A percentile compares a stretch with the other conserved stretches of the same genome.
Evolutionary conservation across 345 rosid species (phyloP).

Genomic region (Eucalyptus melliodora): DNA sequence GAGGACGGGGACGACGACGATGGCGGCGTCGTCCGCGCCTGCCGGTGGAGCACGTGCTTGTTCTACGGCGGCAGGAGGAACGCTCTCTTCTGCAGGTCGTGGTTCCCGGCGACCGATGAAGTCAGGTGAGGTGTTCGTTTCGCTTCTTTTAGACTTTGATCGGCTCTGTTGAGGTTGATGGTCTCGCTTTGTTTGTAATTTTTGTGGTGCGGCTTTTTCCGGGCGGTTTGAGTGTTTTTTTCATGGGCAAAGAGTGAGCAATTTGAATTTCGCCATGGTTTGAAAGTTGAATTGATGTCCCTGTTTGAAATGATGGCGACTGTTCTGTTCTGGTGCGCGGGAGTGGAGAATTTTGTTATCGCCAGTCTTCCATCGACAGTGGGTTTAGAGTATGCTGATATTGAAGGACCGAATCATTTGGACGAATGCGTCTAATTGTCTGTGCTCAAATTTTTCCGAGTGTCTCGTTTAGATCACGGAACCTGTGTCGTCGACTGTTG

Average conservation of each 20-base stretch:
- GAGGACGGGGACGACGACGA: constrained; percentile 27
- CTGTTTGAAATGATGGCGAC: neutral
- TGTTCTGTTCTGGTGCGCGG: neutral
- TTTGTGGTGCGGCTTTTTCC: neutral
- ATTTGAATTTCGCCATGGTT: neutral
- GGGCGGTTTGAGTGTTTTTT: neutral
- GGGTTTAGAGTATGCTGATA: neutral
- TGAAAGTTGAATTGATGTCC: neutral
- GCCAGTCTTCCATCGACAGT: neutral
- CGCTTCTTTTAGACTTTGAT: neutral
- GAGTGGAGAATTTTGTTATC: neutral
- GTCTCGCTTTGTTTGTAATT: neutral
- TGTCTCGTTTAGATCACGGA: neutral
- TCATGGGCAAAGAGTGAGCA: neutral
- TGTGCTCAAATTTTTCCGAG: neutral
- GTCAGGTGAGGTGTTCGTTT: constrained; percentile 25
- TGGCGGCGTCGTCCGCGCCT: constrained; percentile 6
- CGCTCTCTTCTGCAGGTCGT: constrained; percentile 78
- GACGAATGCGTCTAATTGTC: neutral
- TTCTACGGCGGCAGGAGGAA: constrained; percentile 53
- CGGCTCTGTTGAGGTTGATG: neutral
- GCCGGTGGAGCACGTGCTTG: constrained; percentile 44
- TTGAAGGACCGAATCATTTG: neutral
- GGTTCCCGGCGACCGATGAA: constrained; percentile 66
- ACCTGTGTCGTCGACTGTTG: neutral